A percentile compares a stretch with the other conserved stretches of the same genome.
Conservation (phyloP, 208 protist species). For the Porcisia deanei region DNA sequence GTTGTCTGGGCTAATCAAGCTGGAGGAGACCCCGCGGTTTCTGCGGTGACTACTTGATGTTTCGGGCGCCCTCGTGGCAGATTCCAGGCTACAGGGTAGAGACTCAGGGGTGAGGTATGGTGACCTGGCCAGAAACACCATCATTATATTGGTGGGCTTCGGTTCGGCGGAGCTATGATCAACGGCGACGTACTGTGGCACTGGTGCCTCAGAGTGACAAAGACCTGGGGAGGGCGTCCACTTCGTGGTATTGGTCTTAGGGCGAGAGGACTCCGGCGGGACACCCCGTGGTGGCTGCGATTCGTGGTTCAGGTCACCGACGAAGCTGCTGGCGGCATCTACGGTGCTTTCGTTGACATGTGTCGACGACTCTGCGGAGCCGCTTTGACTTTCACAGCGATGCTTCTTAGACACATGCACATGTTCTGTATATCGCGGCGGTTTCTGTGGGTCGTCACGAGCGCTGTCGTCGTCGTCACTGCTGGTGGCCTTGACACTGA, state of each 20-base stretch:
- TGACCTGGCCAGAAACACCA: conserved; percentile 19
- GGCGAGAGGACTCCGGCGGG: neutral
- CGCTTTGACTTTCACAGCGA: neutral
- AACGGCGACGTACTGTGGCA: neutral
- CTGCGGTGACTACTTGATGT: neutral
- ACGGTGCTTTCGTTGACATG: neutral
- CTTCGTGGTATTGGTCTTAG: neutral
- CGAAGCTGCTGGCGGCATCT: neutral
- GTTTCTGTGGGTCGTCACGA: neutral
- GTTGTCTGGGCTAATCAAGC: neutral
- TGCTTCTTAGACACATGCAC: neutral
- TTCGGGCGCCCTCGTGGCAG: neutral
- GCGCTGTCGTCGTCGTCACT: neutral
- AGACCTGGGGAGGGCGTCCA: neutral
- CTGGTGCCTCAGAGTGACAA: neutral
- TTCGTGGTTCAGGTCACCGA: neutral
- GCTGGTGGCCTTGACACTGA: neutral
- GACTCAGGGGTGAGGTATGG: conserved; percentile 27
- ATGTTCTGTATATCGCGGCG: neutral
- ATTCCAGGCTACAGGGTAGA: conserved; percentile 5
- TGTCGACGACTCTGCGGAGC: neutral
- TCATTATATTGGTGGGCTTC: neutral
- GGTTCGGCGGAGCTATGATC: neutral
- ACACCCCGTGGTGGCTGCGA: neutral
- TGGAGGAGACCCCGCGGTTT: neutral